Evolutionary conservation across 2,329 filamentous ascomycete genomes (phyloP).

Genomic region (Aspergillus carbonarius): DNA sequence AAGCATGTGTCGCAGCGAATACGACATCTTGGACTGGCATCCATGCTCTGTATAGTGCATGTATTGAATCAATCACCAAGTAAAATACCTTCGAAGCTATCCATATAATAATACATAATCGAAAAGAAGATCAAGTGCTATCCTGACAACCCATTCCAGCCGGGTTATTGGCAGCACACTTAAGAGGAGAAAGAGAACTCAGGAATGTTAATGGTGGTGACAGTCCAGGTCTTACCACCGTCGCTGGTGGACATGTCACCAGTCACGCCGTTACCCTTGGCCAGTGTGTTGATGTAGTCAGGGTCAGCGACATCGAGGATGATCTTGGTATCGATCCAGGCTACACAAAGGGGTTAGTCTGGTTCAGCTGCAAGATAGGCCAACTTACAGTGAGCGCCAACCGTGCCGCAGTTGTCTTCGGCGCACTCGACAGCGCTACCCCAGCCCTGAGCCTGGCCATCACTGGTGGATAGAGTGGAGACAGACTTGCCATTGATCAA

Average conservation of each 20-base stretch:
- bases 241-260: slow-evolving; percentile 44
- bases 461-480: slow-evolving; percentile 47
- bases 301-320: slow-evolving; percentile 29
- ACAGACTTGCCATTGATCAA: slow-evolving; percentile 39
- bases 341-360: slow-evolving; percentile 8
- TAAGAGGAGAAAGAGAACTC: slow-evolving; percentile 21
- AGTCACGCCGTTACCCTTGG: slow-evolving; percentile 41
- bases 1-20: no score
- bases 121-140: background rate
- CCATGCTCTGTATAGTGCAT: no score
- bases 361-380: background rate
- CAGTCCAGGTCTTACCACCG: slow-evolving; percentile 46
- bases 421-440: slow-evolving; percentile 46
- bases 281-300: slow-evolving; percentile 41
- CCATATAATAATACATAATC: background rate
- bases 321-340: slow-evolving; percentile 45
- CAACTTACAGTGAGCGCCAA: slow-evolving; percentile 39
- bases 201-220: slow-evolving; percentile 39
- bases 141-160: background rate
- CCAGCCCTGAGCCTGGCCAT: slow-evolving; percentile 45
- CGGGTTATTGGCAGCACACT: background rate
- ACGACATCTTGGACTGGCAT: no score
- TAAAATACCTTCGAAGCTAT: no score
- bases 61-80: no score
- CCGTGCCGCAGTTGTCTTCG: slow-evolving; percentile 41